These are phyloP conservation scores for Lactarius pseudohatsudake DNA, from an alignment of 768 basidiomycete species.

Conservation along the genomic window DNA sequence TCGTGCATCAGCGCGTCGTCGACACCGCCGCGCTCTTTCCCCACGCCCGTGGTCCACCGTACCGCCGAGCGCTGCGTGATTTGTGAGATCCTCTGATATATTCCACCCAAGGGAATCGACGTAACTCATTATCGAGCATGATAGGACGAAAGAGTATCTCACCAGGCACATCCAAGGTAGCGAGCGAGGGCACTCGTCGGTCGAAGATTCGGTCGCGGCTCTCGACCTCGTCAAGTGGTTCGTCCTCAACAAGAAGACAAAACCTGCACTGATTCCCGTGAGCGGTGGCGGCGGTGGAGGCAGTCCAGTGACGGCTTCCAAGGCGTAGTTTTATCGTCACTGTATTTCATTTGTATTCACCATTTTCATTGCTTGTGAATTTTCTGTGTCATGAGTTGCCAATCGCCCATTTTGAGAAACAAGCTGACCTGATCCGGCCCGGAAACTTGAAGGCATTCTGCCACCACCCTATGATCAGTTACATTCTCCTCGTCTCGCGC, in stretches of 20 bases:
- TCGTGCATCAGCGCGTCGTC: constrained; percentile 81
- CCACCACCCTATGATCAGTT: constrained; percentile 67
- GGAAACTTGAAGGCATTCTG: neutral
- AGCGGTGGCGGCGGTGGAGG: neutral
- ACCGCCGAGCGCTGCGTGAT: constrained; percentile 75
- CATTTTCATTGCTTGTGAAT: neutral
- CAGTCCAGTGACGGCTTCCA: neutral
- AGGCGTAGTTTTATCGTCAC: constrained; percentile 3
- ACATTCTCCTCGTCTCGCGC: constrained; percentile 89
- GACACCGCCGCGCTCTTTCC: constrained; percentile 90
- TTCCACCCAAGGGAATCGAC: neutral
- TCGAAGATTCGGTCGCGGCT: constrained; percentile 87
- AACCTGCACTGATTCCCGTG: constrained; percentile 18
- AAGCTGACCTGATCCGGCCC: neutral
- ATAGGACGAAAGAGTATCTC: constrained; percentile 81
- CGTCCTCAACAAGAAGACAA: constrained; percentile 58
- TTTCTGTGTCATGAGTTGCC: neutral
- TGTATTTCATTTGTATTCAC: neutral
- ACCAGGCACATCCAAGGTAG: constrained; percentile 82
- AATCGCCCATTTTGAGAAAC: too few relatives aligned
- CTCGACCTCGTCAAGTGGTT: constrained; percentile 87
- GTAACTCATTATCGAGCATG: neutral
- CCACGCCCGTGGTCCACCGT: constrained; percentile 74
- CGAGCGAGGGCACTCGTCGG: constrained; percentile 79
- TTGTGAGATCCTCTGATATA: constrained; percentile 50